Percentiles rank a stretch among this genome's conserved stretches.
These are phyloP conservation scores for Solanum hybrid DNA, from an alignment of 305 asterid genomes.

Conservation along the genomic window DNA sequence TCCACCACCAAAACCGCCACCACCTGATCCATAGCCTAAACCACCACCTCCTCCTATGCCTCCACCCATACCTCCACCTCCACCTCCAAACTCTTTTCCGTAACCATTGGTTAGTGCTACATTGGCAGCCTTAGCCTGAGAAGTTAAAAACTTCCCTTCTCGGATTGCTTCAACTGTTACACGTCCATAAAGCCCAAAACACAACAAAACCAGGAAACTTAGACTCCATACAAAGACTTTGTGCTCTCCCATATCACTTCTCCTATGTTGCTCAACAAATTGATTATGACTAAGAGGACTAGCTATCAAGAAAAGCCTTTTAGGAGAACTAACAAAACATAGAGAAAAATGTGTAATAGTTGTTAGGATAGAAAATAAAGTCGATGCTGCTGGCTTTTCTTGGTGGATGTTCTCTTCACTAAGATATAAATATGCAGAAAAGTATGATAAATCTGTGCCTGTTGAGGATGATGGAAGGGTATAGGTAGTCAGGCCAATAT, in stretches of 20 bases:
- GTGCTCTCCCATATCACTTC: not conserved
- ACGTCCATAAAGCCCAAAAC: constrained; percentile 5
- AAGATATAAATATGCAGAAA: not conserved
- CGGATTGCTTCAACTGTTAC: constrained; percentile 19
- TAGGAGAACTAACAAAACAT: not conserved
- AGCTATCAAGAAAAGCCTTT: not conserved
- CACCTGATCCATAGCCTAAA: constrained; percentile 12
- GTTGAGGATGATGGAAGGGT: constrained; percentile 3
- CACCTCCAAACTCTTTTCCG: constrained; percentile 18
- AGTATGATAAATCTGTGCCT: constrained; percentile 9
- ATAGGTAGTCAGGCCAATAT: constrained; percentile 14
- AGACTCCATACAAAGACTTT: constrained; percentile 13
- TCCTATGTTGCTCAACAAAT: not conserved
- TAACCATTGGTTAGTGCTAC: constrained; percentile 16
- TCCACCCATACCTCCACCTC: constrained; percentile 16
- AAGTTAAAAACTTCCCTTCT: constrained; percentile 6
- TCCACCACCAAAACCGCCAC: constrained; percentile 12
- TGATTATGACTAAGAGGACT: not conserved
- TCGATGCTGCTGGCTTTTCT: not conserved
- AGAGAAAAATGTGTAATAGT: not conserved
- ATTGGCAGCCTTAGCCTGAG: not conserved
- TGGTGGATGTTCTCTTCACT: not conserved
- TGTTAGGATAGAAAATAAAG: not conserved
- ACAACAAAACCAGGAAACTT: constrained; percentile 21
- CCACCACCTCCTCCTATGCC: constrained; percentile 20